phyloP scores from a whole-genome alignment of 1,284 basidiomycete species.

The Dichomitus squalens region DNA sequence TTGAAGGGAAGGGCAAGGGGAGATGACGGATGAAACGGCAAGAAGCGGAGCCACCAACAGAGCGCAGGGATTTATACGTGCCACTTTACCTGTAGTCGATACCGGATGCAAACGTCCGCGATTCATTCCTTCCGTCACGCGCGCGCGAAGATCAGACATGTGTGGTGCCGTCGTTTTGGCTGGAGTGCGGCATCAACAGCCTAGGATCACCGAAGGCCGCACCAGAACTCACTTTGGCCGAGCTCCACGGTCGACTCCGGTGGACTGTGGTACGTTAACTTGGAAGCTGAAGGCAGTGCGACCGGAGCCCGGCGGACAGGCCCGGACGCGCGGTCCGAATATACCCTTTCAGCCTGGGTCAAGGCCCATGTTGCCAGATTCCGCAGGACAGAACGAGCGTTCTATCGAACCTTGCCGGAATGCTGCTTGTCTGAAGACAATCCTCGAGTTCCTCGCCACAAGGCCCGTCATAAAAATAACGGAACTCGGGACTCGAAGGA shows the following conservation, averaged over 20 bases:
- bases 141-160: not conserved
- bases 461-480: too few species aligned
- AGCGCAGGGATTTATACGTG: not conserved
- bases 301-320: not conserved
- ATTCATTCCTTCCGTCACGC: not conserved
- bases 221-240: not conserved
- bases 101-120: not conserved
- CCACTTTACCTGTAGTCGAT: not conserved
- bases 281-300: not conserved
- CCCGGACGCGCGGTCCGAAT: not conserved
- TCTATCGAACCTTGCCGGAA: not conserved
- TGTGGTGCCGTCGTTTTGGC: too few species aligned
- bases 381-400: not conserved
- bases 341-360: not conserved
- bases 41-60: not conserved
- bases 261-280: not conserved
- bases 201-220: not conserved
- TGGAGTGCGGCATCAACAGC: not conserved
- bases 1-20: not conserved
- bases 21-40: not conserved
- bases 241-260: not conserved
- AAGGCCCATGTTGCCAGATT: not conserved
- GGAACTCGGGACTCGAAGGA: too few species aligned
- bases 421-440: too few species aligned
- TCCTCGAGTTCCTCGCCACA: too few species aligned